Evolutionary conservation across 352 stramenopile species (phyloP).

Genomic region (Phytophthora vignae): DNA sequence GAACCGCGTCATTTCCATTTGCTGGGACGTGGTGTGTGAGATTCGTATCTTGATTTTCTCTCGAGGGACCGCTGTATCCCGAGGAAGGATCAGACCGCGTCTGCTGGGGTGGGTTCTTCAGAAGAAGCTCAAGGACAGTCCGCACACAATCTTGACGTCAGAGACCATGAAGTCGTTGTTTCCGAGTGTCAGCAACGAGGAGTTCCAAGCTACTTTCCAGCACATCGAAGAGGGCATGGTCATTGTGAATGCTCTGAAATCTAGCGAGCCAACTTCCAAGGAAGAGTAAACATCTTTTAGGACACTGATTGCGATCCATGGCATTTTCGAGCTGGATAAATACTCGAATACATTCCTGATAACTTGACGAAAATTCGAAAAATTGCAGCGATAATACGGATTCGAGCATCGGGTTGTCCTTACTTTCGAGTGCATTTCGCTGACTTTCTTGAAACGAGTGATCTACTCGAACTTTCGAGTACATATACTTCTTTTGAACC

Average conservation of each 20-base stretch:
- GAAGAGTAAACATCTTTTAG: slow-evolving; percentile 5
- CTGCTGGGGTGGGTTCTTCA: slow-evolving; percentile 24
- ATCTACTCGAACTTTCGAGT: too few relatives aligned
- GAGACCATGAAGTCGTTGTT: slow-evolving; percentile 29
- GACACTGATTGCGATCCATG: too few relatives aligned
- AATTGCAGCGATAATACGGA: too few relatives aligned
- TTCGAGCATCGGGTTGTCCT: too few relatives aligned
- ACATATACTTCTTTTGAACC: too few relatives aligned
- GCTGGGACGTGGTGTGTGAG: slow-evolving; percentile 31
- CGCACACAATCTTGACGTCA: slow-evolving; percentile 10
- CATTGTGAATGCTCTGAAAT: slow-evolving; percentile 21
- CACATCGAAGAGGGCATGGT: slow-evolving; percentile 24
- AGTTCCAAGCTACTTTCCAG: slow-evolving; percentile 21
- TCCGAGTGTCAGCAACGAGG: slow-evolving; percentile 10
- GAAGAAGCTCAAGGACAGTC: slow-evolving; percentile 2
- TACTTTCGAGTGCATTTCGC: too few relatives aligned
- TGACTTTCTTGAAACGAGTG: too few relatives aligned
- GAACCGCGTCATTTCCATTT: slow-evolving; percentile 34
- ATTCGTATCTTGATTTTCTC: background rate
- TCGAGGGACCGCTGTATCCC: slow-evolving; percentile 13
- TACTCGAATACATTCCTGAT: too few relatives aligned
- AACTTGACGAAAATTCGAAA: too few relatives aligned
- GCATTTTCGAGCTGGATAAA: too few relatives aligned
- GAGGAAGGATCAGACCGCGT: slow-evolving; percentile 27
- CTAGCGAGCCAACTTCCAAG: background rate